These are phyloP conservation scores for Tolypocladium inflatum DNA, from an alignment of 2,329 filamentous ascomycete genomes.

Conservation along the genomic window DNA sequence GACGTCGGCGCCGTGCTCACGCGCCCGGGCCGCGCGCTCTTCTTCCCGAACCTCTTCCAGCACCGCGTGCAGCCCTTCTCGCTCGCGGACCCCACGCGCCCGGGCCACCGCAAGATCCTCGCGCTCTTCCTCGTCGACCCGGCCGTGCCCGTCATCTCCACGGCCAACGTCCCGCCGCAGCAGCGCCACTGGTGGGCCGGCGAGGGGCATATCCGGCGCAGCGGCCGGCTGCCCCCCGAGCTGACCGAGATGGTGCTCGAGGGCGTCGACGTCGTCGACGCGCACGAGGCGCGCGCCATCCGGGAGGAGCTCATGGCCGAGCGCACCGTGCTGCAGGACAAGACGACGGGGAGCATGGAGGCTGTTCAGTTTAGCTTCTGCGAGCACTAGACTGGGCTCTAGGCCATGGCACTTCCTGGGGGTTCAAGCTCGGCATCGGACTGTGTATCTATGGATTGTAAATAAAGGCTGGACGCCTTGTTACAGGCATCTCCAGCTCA, in stretches of 20 bases:
- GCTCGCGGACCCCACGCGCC: constrained; percentile 38
- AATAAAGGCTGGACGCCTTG: neutral
- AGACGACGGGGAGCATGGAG: neutral
- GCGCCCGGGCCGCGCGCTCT: constrained; percentile 36
- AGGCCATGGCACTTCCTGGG: neutral
- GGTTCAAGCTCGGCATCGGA: neutral
- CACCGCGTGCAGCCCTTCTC: constrained; percentile 42
- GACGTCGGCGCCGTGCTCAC: constrained; percentile 38
- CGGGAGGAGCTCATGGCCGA: constrained; percentile 18
- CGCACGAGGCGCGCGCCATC: constrained; percentile 12
- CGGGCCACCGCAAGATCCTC: constrained; percentile 50
- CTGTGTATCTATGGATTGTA: neutral
- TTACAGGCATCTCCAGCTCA: neutral
- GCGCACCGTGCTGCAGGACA: constrained; percentile 7
- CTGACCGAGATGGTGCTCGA: neutral
- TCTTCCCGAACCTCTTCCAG: constrained; percentile 46
- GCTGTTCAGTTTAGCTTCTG: constrained; percentile 11
- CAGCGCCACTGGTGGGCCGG: constrained; percentile 26
- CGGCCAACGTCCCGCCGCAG: constrained; percentile 35
- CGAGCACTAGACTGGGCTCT: constrained; percentile 10
- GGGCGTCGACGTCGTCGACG: constrained; percentile 1
- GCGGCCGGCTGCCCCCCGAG: neutral
- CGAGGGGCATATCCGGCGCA: neutral
- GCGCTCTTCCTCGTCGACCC: constrained; percentile 55
- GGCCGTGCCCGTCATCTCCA: constrained; percentile 29